Evolutionary conservation across 352 stramenopile genomes (phyloP).

Genomic region (Pythium periplocum): DNA sequence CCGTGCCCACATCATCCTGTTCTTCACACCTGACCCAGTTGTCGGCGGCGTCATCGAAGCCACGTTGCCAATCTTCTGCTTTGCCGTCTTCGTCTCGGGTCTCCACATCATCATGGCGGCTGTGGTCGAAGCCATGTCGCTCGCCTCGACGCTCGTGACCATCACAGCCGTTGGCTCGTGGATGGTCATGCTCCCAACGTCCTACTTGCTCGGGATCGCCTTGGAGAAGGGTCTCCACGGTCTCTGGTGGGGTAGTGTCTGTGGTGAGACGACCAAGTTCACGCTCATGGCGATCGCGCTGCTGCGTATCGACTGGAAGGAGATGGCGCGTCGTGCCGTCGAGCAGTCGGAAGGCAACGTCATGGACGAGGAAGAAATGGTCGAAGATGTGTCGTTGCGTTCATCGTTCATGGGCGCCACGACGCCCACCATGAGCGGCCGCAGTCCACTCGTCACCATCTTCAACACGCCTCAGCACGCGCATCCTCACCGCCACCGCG

Average conservation of each 20-base stretch:
- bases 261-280: conserved; percentile 73
- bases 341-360: conserved; percentile 53
- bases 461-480: conserved; percentile 48
- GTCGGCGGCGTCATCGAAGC: conserved; percentile 44
- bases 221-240: conserved; percentile 43
- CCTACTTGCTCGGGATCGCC: conserved; percentile 53
- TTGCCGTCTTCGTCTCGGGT: conserved; percentile 66
- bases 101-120: conserved; percentile 74
- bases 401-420: conserved; percentile 51
- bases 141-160: conserved; percentile 59
- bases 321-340: conserved; percentile 63
- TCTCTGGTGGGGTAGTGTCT: conserved; percentile 73
- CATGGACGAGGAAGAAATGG: conserved; percentile 46
- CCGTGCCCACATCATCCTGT: conserved; percentile 35
- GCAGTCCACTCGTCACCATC: conserved; percentile 50
- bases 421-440: conserved; percentile 55
- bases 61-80: conserved; percentile 64
- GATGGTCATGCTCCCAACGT: conserved; percentile 60
- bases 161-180: conserved; percentile 70
- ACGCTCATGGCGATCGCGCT: conserved; percentile 49
- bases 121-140: conserved; percentile 76
- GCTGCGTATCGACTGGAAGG: conserved; percentile 58
- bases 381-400: conserved; percentile 55
- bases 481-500: conserved; percentile 25
- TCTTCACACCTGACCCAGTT: conserved; percentile 64